Evolutionary conservation across 768 basidiomycete genomes (phyloP), one percentile per base, ranked within the genome.

Genomic region (Trametes elegans): DNA sequence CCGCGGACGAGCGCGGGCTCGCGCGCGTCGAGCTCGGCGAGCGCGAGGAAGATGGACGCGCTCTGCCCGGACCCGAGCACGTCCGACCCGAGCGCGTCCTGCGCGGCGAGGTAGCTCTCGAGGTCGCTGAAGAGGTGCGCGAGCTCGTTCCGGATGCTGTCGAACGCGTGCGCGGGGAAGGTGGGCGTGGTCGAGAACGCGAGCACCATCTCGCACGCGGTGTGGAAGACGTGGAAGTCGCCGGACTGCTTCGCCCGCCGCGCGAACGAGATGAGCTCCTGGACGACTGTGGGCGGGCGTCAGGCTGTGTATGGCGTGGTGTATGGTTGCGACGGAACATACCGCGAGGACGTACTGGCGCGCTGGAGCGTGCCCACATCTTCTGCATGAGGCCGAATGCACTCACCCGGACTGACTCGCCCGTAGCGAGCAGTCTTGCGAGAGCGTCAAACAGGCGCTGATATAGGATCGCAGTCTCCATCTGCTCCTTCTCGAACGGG

Each of bases 401-500:
- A n/a, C n/a, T n/a, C n/a, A n/a, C n/a, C n/a, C n/a, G n/a, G n/a
- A n/a, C n/a, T n/a, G n/a, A n/a, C n/a, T n/a, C n/a, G n/a, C n/a
- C n/a, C n/a, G n/a, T n/a, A n/a, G n/a, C n/a, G n/a, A n/a, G n/a
- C n/a, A n/a, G n/a, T n/a, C 40, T 32, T 3, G 54, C 45, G 3
- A 55, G 47, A 27, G 27, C 34, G 4, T 43, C 38, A 27, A 55
- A 55, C 3, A 55, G 34, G 1, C 54, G 47, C 24, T 57, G 53
- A 26, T 58, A 63, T 3, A 63, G 35, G 13, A 21, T 16, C 6
- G 27, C 32, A 2, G 55, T 47, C n/a, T 55, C 50, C 0, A 44
- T 45, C n/a, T 60, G 56, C 13, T 51, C 59, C 2, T 24, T 18
- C 35, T 58, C 54, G 45, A 63, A 58, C 10, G 56, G 62, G 14